Conservation (phyloP, 495 filamentous ascomycete genomes). For the Xylaria longipes region DNA sequence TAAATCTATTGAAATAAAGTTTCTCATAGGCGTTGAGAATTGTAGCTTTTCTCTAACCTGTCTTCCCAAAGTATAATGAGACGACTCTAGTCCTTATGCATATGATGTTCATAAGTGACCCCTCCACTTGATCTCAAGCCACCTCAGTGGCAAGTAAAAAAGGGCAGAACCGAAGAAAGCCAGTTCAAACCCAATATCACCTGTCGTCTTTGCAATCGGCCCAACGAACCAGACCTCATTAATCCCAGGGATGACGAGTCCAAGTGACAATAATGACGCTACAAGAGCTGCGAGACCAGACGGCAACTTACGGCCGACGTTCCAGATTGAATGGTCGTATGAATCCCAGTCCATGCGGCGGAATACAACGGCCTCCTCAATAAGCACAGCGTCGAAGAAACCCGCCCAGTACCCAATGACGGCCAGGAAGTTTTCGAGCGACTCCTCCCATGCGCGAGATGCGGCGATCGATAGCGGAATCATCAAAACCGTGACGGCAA, state of each 20-base stretch:
- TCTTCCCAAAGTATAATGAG: not conserved
- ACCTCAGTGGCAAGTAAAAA: constrained; percentile 51
- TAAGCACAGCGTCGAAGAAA: constrained; percentile 54
- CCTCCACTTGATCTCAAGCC: constrained; percentile 45
- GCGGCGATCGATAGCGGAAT: constrained; percentile 57
- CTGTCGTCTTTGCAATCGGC: constrained; percentile 55
- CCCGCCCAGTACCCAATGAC: constrained; percentile 62
- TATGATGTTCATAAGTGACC: constrained; percentile 12
- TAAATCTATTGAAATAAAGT: not conserved
- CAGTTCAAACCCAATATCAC: constrained; percentile 62
- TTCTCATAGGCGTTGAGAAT: not conserved
- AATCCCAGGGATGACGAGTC: constrained; percentile 57
- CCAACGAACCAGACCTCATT: constrained; percentile 60
- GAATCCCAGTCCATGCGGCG: constrained; percentile 43
- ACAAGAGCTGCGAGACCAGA: constrained; percentile 51
- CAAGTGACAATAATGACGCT: constrained; percentile 46
- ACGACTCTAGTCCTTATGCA: not conserved
- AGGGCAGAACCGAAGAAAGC: constrained; percentile 55
- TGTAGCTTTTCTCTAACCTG: too few relatives aligned
- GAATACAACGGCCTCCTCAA: constrained; percentile 57
- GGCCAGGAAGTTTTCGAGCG: constrained; percentile 57
- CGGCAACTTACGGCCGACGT: constrained; percentile 52
- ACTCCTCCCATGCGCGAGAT: constrained; percentile 54
- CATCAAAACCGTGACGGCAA: constrained; percentile 54
- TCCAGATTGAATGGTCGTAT: constrained; percentile 55